A percentile compares a stretch with the other conserved stretches of the same genome.
phyloP scores from a whole-genome alignment of 2,329 filamentous ascomycete species.

The Beauveria asiatica region DNA sequence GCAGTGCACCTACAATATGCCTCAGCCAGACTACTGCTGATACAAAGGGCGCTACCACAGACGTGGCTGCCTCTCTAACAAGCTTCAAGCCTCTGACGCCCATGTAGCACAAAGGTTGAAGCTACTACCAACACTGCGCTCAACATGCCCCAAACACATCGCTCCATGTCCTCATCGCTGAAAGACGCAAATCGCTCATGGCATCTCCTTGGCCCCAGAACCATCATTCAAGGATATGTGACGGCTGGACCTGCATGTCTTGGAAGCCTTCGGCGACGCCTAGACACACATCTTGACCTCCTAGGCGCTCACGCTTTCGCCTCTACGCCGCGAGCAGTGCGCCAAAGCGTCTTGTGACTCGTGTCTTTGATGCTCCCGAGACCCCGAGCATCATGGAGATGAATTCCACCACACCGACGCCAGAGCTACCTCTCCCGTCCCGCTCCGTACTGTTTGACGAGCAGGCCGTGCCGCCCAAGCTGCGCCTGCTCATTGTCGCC shows the following conservation, averaged over 20 bases:
- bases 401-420: background rate
- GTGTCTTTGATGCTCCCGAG: background rate
- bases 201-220: background rate
- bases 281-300: background rate
- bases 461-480: slow-evolving; percentile 32
- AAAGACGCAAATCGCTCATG: background rate
- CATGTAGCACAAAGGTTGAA: background rate
- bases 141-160: background rate
- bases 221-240: slow-evolving; percentile 13
- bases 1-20: background rate
- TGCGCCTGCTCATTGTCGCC: slow-evolving; percentile 56
- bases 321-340: background rate
- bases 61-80: slow-evolving; percentile 2
- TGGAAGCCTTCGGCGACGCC: slow-evolving; percentile 19
- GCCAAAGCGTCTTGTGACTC: background rate
- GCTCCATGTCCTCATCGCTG: background rate
- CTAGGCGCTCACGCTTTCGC: background rate
- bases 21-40: background rate
- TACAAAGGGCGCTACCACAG: background rate
- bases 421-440: slow-evolving; percentile 22
- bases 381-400: background rate
- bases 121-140: background rate
- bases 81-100: background rate
- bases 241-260: slow-evolving; percentile 24
- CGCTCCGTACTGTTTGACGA: slow-evolving; percentile 30